phyloP scores from a whole-genome alignment of 371 early-diverging fungal genomes.

The Mortierella sp. region DNA sequence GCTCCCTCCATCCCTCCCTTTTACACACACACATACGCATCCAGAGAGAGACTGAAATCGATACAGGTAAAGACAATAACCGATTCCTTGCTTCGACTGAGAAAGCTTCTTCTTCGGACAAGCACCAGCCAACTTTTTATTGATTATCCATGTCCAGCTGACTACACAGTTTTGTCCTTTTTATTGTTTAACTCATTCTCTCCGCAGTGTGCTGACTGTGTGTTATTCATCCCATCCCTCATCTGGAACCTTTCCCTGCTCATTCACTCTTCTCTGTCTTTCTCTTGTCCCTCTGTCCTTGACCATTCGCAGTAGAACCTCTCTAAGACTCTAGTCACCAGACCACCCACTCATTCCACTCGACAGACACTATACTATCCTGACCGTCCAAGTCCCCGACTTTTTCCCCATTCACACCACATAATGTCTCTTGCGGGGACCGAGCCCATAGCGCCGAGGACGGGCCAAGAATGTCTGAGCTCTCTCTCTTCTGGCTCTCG shows the following conservation, averaged over 20 bases:
- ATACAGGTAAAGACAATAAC: no score
- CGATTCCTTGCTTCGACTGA: no score
- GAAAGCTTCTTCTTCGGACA: no score
- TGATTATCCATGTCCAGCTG: no score
- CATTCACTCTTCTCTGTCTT: not conserved
- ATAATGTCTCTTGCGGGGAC: conserved; percentile 32
- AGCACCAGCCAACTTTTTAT: no score
- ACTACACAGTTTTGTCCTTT: no score
- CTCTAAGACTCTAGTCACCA: no score
- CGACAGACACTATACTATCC: not conserved
- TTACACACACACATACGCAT: no score
- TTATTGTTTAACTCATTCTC: not conserved
- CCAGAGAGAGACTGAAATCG: no score
- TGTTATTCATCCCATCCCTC: not conserved
- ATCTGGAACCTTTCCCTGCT: not conserved
- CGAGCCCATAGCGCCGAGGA: conserved; percentile 6
- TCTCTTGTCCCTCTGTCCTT: not conserved
- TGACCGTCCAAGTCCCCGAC: not conserved
- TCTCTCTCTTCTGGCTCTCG: not conserved
- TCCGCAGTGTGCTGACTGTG: not conserved
- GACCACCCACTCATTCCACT: no score
- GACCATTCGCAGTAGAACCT: not conserved
- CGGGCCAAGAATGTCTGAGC: conserved; percentile 7
- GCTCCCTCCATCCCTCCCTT: no score
- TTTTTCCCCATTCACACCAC: not conserved